Percentiles rank a stretch among this genome's conserved stretches.
phyloP scores from a whole-genome alignment of 345 rosid genomes.

The Boechera stricta region DNA sequence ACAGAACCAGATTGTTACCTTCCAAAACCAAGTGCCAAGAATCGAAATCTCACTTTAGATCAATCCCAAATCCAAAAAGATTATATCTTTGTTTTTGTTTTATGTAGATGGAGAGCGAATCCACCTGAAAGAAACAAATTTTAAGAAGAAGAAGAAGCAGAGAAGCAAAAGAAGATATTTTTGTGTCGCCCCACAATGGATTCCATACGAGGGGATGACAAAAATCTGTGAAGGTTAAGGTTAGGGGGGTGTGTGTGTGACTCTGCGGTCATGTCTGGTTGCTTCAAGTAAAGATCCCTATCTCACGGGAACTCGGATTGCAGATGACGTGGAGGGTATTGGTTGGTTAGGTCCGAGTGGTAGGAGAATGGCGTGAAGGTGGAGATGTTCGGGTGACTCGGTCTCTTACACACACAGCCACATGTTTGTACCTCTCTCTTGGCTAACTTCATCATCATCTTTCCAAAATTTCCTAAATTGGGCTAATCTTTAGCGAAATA shows the following conservation, averaged over 20 bases:
- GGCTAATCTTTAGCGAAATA: conserved; percentile 38
- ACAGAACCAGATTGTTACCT: conserved; percentile 1
- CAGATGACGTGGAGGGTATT: conserved; percentile 35
- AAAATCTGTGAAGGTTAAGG: conserved; percentile 7
- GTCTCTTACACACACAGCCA: conserved; percentile 40
- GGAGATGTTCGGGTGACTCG: conserved; percentile 42
- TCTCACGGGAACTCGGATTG: conserved; percentile 42
- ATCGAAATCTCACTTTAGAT: neutral
- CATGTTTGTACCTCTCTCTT: conserved; percentile 27
- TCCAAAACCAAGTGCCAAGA: neutral
- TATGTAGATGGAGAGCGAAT: neutral
- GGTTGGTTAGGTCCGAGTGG: conserved; percentile 43
- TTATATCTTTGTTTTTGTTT: neutral
- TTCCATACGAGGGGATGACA: conserved; percentile 48
- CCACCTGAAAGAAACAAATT: conserved; percentile 37
- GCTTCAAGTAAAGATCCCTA: conserved; percentile 45
- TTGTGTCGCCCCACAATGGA: conserved; percentile 47
- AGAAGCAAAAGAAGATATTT: conserved; percentile 35
- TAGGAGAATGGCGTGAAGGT: conserved; percentile 36
- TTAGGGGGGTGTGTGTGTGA: conserved; percentile 16
- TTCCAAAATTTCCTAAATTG: conserved; percentile 26
- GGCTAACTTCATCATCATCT: conserved; percentile 34
- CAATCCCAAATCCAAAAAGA: neutral
- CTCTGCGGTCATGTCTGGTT: conserved; percentile 41
- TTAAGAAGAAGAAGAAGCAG: conserved; percentile 25